These are phyloP conservation scores for Xylaria bambusicola DNA, from an alignment of 495 filamentous ascomycete genomes.

Conservation along the genomic window DNA sequence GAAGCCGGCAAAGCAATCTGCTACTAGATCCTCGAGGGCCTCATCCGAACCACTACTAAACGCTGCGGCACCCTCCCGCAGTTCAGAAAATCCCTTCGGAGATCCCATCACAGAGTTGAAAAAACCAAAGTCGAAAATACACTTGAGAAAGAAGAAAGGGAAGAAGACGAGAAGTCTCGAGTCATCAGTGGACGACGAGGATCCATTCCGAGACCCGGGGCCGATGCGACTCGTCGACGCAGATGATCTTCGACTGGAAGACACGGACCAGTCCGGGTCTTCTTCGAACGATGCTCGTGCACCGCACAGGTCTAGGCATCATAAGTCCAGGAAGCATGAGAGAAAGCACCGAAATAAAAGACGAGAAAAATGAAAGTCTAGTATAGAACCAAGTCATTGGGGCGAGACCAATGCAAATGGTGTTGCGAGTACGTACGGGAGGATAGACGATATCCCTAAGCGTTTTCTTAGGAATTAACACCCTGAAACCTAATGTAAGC, in stretches of 20 bases:
- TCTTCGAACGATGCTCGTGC: too few species aligned
- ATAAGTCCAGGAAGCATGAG: too few species aligned
- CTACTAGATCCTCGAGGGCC: too few species aligned
- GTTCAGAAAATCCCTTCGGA: neutral
- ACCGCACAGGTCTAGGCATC: too few species aligned
- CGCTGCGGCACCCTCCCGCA: too few species aligned
- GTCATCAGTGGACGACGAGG: neutral
- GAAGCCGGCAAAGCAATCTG: neutral
- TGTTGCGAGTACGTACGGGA: neutral
- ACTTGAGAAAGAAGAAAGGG: too few species aligned
- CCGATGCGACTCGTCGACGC: conserved; percentile 13
- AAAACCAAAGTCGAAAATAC: too few species aligned
- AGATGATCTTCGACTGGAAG: conserved; percentile 1
- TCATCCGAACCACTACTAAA: too few species aligned
- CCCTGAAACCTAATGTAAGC: neutral
- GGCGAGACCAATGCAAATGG: neutral
- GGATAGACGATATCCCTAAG: neutral
- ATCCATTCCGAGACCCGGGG: conserved; percentile 10
- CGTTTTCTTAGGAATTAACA: neutral
- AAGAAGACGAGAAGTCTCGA: too few species aligned
- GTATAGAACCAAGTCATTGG: neutral
- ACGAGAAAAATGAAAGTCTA: neutral
- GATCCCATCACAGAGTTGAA: neutral
- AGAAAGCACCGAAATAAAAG: too few species aligned
- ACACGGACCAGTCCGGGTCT: neutral